Evolutionary conservation across 169 alveolate species (phyloP).

Genomic region (Plasmodium inui): DNA sequence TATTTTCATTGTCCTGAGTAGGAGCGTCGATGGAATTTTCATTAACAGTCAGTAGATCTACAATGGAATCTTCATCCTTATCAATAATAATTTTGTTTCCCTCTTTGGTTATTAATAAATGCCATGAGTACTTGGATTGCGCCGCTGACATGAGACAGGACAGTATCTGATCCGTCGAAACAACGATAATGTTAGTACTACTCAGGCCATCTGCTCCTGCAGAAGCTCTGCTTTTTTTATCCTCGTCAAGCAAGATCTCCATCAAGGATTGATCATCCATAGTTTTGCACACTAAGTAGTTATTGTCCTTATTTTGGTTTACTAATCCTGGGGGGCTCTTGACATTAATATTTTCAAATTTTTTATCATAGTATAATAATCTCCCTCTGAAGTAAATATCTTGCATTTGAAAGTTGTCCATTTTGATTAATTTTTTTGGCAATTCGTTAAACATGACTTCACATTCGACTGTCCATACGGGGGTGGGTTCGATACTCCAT

Average conservation of each 20-base stretch:
- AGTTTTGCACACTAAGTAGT: slow-evolving; percentile 45
- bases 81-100: slow-evolving; percentile 90
- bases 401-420: slow-evolving; percentile 81
- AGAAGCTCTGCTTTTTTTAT: slow-evolving; percentile 19
- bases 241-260: slow-evolving; percentile 47
- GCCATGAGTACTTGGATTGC: slow-evolving; percentile 93
- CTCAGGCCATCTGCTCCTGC: slow-evolving; percentile 65
- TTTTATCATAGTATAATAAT: slow-evolving; percentile 86
- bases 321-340: slow-evolving; percentile 81
- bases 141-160: slow-evolving; percentile 92
- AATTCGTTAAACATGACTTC: slow-evolving; percentile 90
- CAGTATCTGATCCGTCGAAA: slow-evolving; percentile 91
- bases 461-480: slow-evolving; percentile 90
- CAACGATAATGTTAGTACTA: slow-evolving; percentile 83
- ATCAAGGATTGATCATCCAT: slow-evolving; percentile 54
- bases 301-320: slow-evolving; percentile 31
- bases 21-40: slow-evolving; percentile 94
- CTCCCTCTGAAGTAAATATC: slow-evolving; percentile 92
- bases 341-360: slow-evolving; percentile 89
- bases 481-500: slow-evolving; percentile 94
- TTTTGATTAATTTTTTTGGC: slow-evolving; percentile 87
- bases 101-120: slow-evolving; percentile 87
- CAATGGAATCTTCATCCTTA: slow-evolving; percentile 92
- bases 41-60: slow-evolving; percentile 91
- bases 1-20: slow-evolving; percentile 90